Evolutionary conservation across 2,329 filamentous ascomycete genomes (phyloP), one percentile per base, ranked within the genome.

Genomic region (Sordariomycetes sp.): DNA sequence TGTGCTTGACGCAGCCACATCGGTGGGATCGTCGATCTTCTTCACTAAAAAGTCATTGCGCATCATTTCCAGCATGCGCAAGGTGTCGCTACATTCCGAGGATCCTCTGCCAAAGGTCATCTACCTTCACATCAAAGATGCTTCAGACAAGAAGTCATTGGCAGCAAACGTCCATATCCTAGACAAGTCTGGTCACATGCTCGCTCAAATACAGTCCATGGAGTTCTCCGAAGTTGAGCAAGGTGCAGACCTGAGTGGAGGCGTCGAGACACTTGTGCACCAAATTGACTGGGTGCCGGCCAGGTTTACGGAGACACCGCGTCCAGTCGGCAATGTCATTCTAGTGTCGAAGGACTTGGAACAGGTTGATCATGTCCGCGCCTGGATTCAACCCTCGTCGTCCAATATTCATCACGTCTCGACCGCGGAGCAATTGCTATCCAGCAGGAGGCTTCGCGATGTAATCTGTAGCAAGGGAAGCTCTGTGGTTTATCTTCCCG

Each of bases 1-100:
- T 6, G 12, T 40, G 10, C 38, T 40, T 7, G 38, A 40, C 20
- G 35, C 35, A 6, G 38, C 38, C 7, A 40, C 35, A 21, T 38
- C 34, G 15, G 29, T 36, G 6, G 28, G 34, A 5, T 31, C 38
- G 3, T 30, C 35, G 11, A 35, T 40, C 23, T 39, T 39, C 24
- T 41, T 41, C 26, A 23, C 37, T n/a, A 28, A 38, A 8, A 35
- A 32, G 3, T 21, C 18, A 3, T 25, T 40, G 9, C 35, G 38
- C 10, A 40, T 40, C 11, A 18, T 29, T 12, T 29, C 35, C 15
- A 20, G 30, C 12, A 38, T 40, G 14, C 26, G 37, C 14, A 21
- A 21, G 10, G 38, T 40, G 4, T 10, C 11, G 6, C n/a, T 38
- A 11, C 25, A 19, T 24, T 25, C 27, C 5, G n/a, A 14, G 10